Evolutionary conservation across 805 yeast genomes (phyloP), one percentile per base, ranked within the genome.

Genomic region (Cyberlindnera suaveolens): DNA sequence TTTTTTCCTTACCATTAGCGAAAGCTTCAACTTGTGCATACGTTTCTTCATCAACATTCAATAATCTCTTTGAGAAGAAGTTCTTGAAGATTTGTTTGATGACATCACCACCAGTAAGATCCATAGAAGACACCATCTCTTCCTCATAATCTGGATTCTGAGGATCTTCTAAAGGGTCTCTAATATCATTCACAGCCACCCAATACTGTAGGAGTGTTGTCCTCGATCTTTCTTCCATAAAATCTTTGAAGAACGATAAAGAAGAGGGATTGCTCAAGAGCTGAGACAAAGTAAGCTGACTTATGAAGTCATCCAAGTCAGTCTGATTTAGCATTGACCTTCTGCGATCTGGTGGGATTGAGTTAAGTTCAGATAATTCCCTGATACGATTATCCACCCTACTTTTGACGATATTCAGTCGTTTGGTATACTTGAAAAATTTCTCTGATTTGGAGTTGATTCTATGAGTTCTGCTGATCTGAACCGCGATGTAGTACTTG

Each of bases 141-240:
- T 48, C 56, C 17, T 52, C 53, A 31, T 61, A 39, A 13, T 63
- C 66, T 3, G 61, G 61, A 27, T 53, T 50, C n/a, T 43, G 50
- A 3, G 67, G 60, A 48, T 66, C 66, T 44, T 75, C 84, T 15
- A 89, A 60, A 0, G 96, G 96, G 39, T 84, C 84, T 52, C 79
- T 77, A 32, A 86, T 71, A 0, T 74, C 68, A 47, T 86, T 84
- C 3, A 87, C 82, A 2, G 76, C 72, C 5, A 74, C 58, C 87
- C 89, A 85, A 47, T 78, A 79, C 36, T 80, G 80, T 4, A 87
- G 54, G 26, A 80, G 56, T 0, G 62, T 63, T 1, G 70, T 61
- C 38, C 77, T 60, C 4, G 66, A 60, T 16, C 78, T 54, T 39
- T 69, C 71, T 29, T 75, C 78, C 82, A 79, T 75, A 49, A 71